Conservation (phyloP, 2,329 filamentous ascomycete genomes). For the Monosporascus sp. region DNA sequence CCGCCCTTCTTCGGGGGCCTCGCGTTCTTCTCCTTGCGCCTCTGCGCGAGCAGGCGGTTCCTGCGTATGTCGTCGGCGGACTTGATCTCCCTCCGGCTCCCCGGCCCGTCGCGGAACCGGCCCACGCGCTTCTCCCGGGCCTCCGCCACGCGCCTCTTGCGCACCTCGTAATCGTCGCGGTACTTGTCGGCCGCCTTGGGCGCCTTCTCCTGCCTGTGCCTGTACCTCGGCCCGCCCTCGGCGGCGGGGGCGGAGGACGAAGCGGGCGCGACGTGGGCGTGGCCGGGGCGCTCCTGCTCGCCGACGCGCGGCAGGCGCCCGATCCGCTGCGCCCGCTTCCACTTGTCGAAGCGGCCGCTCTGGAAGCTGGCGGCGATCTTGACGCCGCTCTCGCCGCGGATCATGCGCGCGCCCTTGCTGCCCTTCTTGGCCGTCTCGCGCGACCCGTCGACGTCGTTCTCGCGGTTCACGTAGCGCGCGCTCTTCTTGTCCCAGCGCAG, state of each 20-base stretch:
- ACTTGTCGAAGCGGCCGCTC: conserved; percentile 86
- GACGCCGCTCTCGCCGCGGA: conserved; percentile 84
- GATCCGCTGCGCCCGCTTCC: conserved; percentile 82
- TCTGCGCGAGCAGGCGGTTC: conserved; percentile 71
- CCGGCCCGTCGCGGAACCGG: conserved; percentile 65
- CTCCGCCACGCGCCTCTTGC: conserved; percentile 84
- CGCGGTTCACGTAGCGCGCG: conserved; percentile 87
- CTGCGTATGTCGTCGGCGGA: conserved; percentile 80
- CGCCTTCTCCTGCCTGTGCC: conserved; percentile 80
- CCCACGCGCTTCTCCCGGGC: conserved; percentile 80
- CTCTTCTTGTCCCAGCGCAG: conserved; percentile 97
- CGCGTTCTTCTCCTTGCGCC: conserved; percentile 80
- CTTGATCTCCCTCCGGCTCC: conserved; percentile 67
- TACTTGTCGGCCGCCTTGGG: conserved; percentile 93
- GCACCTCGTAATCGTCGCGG: conserved; percentile 82
- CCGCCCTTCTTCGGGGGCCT: conserved; percentile 61
- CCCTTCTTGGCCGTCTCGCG: conserved; percentile 38
- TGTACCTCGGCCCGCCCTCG: conserved; percentile 57
- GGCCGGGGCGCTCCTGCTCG: conserved; percentile 55
- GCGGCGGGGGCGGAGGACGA: conserved; percentile 26
- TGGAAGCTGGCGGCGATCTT: conserved; percentile 95
- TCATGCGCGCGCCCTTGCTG: conserved; percentile 60
- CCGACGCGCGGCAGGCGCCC: conserved; percentile 75
- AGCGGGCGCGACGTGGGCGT: conserved; percentile 25
- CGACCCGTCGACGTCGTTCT: conserved; percentile 92